Conservation (phyloP, 2,329 filamentous ascomycete genomes). For the Cladosporium oxysporum region DNA sequence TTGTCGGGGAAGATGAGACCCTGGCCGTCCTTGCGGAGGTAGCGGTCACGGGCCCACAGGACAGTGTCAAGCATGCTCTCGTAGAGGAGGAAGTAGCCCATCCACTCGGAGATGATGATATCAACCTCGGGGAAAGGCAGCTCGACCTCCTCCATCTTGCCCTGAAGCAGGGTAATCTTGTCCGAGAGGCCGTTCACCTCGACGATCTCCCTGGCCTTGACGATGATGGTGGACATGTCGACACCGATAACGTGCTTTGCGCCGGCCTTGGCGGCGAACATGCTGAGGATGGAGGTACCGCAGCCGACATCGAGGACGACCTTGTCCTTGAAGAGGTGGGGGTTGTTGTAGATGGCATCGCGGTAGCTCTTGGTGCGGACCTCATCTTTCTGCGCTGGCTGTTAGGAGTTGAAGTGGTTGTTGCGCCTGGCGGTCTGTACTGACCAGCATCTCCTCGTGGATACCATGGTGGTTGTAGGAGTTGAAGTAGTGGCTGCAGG, state of each 20-base stretch:
- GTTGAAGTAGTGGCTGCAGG: slow-evolving; percentile 42
- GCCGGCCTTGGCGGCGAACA: slow-evolving; percentile 96
- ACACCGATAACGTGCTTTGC: slow-evolving; percentile 99
- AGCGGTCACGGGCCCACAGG: slow-evolving; percentile 91
- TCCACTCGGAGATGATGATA: slow-evolving; percentile 99
- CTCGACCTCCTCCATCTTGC: slow-evolving; percentile 99
- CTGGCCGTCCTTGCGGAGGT: slow-evolving; percentile 74
- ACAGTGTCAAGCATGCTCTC: slow-evolving; percentile 99
- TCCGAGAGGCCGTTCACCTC: slow-evolving; percentile 85
- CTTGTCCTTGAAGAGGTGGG: slow-evolving; percentile 89
- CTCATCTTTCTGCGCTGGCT: slow-evolving; percentile 79
- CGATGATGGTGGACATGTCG: slow-evolving; percentile 99
- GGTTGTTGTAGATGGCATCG: slow-evolving; percentile 96
- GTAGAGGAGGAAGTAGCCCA: slow-evolving; percentile 99
- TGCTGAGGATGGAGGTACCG: slow-evolving; percentile 96
- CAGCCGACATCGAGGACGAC: slow-evolving; percentile 96
- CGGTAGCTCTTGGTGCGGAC: slow-evolving; percentile 96
- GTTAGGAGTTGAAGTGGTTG: slow-evolving; percentile 19
- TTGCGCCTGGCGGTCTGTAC: slow-evolving; percentile 43
- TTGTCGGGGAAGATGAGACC: slow-evolving; percentile 95
- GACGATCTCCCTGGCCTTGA: slow-evolving; percentile 96
- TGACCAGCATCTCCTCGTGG: slow-evolving; percentile 96
- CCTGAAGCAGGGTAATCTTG: slow-evolving; percentile 96
- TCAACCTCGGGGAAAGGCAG: slow-evolving; percentile 94
- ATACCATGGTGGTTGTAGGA: slow-evolving; percentile 99